Evolutionary conservation across 257 asterid genomes (phyloP), one percentile per base, ranked within the genome.

Genomic region (Primulina tabacum): DNA sequence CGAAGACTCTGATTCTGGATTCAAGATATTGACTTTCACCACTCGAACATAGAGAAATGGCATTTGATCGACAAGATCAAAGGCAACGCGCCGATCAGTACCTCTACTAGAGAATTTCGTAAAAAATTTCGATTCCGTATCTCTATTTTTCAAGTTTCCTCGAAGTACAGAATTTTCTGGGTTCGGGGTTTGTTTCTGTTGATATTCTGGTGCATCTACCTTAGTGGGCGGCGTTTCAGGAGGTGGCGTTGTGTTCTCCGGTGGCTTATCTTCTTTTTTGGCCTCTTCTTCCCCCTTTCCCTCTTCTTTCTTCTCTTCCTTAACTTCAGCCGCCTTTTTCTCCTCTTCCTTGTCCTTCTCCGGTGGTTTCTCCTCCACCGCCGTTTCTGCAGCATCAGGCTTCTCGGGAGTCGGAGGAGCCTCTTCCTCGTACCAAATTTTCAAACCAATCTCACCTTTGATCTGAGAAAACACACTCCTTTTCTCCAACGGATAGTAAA

Each of bases 381-480:
- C 75, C 8, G 82, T 78, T 14, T 83, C 73, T 5, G 83, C 67
- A 34, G 73, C 81, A 0, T 75, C 91, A 7, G 53, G 57, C 71
- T 85, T 81, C 80, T 84, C 87, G 66, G 80, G 79, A 21, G 80
- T 68, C 53, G 86, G 77, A 0, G 85, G 83, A 9, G 80, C 65
- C 21, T 74, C 88, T 34, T 88, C 95, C 7, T 89, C 97, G 30
- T 80, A 90, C 74, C 84, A 88, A 55, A 87, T 72, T 69, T 88
- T 92, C 60, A 92, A 73, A 18, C 97, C 96, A 9, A 92, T 82
- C 80, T 92, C 98, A 0, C 98, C 98, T 70, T 90, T 92, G 75
- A 92, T 88, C 83, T 90, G 97, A 4, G 96, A 89, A 67, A 92
- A 92, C 29, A 92, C 97, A 52, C 98, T 92, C 9, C 98, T 76